Evolutionary conservation across 352 stramenopile species (phyloP), one percentile per base, ranked within the genome.

Genomic region (Phytophthora foliorum): DNA sequence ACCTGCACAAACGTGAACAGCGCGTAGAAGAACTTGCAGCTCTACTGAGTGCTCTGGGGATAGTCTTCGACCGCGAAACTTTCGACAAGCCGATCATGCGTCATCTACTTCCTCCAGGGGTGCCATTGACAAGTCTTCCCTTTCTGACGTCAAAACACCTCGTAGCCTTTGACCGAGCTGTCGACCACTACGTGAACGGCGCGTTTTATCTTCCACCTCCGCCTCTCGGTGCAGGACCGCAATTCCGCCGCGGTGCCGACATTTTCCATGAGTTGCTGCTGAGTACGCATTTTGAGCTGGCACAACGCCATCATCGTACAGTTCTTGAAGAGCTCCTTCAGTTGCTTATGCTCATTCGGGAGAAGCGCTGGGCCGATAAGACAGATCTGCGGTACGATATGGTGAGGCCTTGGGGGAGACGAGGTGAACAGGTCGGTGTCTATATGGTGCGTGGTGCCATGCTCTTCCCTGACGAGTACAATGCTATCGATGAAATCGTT

Each of bases 311-410:
- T 39, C 82, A 87, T 52, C 79, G 69, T 16, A 66, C 50, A 21
- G 78, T 94, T 21, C 57, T 94, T 14, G 57, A 75, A 1, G 83
- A 92, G 16, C 46, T 94, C 2, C 54, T 92, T 1, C 31, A 69
- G 45, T 66, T 94, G 21, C 86, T 86, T n/a, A 62, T 50, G 29
- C 62, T 91, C 9, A 78, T 94, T 21, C 80, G 82, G 27, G 34
- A 59, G 27, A 90, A 94, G 58, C 77, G 74, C 22, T 94, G 86
- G 86, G 80, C 80, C 14, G 86, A 94, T 60, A 94, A 94, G 54
- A 81, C 87, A 1, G 84, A 92, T 34, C 82, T 94, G 32, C 73
- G 86, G 0, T 94, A 79, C 70, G 84, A 94, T 56, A 65, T 82
- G 36, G 59, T 75, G 44, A 77, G 86, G 8, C 86, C 86, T n/a